Conservation (phyloP, 768 basidiomycete genomes). For the Podaxis pistillaris region DNA sequence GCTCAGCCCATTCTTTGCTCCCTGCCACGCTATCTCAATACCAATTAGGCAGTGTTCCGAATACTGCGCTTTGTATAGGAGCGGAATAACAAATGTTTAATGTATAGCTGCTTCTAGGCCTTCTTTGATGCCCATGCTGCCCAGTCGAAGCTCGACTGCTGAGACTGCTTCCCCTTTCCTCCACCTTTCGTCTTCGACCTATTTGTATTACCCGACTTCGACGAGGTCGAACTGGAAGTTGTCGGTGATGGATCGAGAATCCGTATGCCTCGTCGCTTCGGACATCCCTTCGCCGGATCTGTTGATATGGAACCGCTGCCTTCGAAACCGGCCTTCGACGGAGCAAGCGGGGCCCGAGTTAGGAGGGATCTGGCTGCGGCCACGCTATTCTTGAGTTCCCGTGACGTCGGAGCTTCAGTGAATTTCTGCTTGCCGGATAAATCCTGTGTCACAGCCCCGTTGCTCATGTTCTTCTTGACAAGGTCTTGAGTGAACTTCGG, state of each 20-base stretch:
- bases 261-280: not conserved
- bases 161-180: not conserved
- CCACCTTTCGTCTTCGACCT: not conserved
- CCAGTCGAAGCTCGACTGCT: slow-evolving; percentile 12
- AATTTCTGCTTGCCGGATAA: not conserved
- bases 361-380: not conserved
- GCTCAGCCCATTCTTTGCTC: not conserved
- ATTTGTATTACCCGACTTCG: not conserved
- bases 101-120: not conserved
- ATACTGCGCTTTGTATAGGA: not conserved
- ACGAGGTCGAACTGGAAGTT: not conserved
- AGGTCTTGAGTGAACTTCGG: slow-evolving; percentile 17
- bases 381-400: not conserved
- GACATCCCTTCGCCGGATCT: not conserved
- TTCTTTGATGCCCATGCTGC: slow-evolving; percentile 7
- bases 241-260: not conserved
- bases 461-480: slow-evolving; percentile 3
- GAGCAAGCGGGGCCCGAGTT: not conserved
- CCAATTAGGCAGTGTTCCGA: not conserved
- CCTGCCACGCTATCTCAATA: not conserved
- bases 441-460: not conserved
- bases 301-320: not conserved
- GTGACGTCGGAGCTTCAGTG: not conserved
- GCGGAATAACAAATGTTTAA: not conserved
- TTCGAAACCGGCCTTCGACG: not conserved